phyloP scores from a whole-genome alignment of 2,329 filamentous ascomycete species.

The Teratosphaeria epicoccoides region DNA sequence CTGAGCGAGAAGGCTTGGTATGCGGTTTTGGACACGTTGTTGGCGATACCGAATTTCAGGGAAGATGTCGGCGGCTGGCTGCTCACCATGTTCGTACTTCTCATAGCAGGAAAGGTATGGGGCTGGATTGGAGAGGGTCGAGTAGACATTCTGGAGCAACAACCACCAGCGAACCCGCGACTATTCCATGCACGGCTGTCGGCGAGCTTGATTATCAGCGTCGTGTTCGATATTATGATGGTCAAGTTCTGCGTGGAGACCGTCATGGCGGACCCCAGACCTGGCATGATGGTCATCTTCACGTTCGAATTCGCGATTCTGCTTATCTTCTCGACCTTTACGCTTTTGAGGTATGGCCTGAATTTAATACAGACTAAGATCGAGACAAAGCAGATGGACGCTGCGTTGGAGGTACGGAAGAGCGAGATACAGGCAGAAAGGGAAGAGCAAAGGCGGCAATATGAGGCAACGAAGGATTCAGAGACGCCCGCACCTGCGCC shows the following conservation, averaged over 20 bases:
- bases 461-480: conserved; percentile 24
- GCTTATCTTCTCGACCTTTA: conserved; percentile 68
- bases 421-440: conserved; percentile 49
- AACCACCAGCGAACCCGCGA: conserved; percentile 77
- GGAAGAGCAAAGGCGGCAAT: conserved; percentile 37
- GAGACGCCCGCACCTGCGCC: conserved; percentile 29
- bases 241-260: conserved; percentile 71
- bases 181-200: conserved; percentile 79
- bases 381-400: conserved; percentile 60
- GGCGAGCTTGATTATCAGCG: conserved; percentile 65
- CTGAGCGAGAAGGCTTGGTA: conserved; percentile 98
- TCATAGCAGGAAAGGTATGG: conserved; percentile 94
- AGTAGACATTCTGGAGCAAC: conserved; percentile 89
- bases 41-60: conserved; percentile 96
- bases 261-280: conserved; percentile 76
- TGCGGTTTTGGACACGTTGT: conserved; percentile 87
- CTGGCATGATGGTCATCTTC: conserved; percentile 99
- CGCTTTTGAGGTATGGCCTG: conserved; percentile 65
- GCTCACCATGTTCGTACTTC: conserved; percentile 85
- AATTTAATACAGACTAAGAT: conserved; percentile 69
- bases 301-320: conserved; percentile 93
- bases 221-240: conserved; percentile 69
- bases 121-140: conserved; percentile 95
- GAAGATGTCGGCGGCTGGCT: conserved; percentile 94
- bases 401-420: conserved; percentile 57